Evolutionary conservation across 495 filamentous ascomycete species (phyloP), one percentile per base, ranked within the genome.

Genomic region (Aspergillus avenaceus): DNA sequence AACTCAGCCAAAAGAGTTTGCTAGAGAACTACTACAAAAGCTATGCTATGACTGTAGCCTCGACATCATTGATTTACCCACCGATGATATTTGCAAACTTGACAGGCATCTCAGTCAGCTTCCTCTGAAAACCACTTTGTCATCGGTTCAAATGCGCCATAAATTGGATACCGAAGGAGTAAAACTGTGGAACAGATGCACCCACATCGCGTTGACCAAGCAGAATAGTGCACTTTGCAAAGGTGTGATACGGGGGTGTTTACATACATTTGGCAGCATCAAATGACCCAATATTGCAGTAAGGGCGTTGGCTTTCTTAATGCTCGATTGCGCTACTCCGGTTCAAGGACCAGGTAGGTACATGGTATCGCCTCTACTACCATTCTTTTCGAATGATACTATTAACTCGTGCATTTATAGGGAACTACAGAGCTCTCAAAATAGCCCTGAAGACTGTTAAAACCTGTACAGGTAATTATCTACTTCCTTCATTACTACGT

Each of bases 221-320:
- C 4, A 18, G 0, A 25, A 29, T 2, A 31, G 9, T 13, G 42
- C 34, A 23, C 8, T 58, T 28, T 56, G 48, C 41, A 64, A 55
- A 55, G 49, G 61, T 57, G 54, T 37, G 23, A 18, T 5, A 2
- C 23, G 0, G 19, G 26, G 16, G 13, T 7, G 13, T 9, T 4
- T n/a, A 14, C 4, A 3, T 1, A 24, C 14, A 31, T 12, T 16
- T 9, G 23, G 0, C 29, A n/a, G 32, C 25, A 21, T 16, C 11
- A 24, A 2, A 23, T 46, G 13, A 36, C 23, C 38, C 38, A 8
- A 18, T 3, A 3, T 2, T 34, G n/a, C 24, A 66, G 77, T 80
- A 4, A 82, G 84, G 43, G 76, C 82, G 25, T 79, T 93, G 47
- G 83, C 86, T 2, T 90, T 86, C 54, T 68, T 82, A 22, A 70